Evolutionary conservation across 768 basidiomycete genomes (phyloP), one percentile per base, ranked within the genome.

Genomic region (Bullera alba): DNA sequence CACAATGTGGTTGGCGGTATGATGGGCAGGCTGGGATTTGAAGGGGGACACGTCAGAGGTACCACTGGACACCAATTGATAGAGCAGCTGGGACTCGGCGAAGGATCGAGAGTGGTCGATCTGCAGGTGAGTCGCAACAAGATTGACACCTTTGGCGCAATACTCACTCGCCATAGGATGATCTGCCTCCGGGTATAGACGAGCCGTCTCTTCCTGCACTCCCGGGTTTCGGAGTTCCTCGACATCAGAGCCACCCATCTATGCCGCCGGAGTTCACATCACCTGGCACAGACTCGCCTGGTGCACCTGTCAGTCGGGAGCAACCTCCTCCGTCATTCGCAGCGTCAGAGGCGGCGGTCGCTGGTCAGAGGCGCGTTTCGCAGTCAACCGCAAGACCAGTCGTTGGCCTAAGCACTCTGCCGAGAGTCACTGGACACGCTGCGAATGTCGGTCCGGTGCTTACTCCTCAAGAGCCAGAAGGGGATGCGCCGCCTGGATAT

Each of bases 141-240:
- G 70, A 72, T 56, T 53, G 65, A 19, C 65, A 68, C 47, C 63
- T 67, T 21, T 50, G 60, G 49, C n/a, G 8, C 10, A 30, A 14
- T 17, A 8, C 39, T 46, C 28, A 30, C 34, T 32, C 27, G 7
- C 26, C 7, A 3, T 42, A 69, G 60, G 70, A 67, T 35, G 70
- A 72, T 45, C 60, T 72, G n/a, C 70, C 70, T 32, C 70, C 70
- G 5, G 66, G 68, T 4, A 70, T 72, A 19, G 70, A 72, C 46
- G 70, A 72, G 48, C 70, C 70, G 10, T 70, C 68, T 12, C 54
- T 72, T 5, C 70, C 70, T 3, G 66, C 69, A 19, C 38, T 72
- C 38, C 70, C 70, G 0, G 53, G 57, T 34, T 65, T 62, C 29
- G 22, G 46, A 26, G 46, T 53, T 34, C 42, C 51, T 29, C 21